Conservation (phyloP, 768 basidiomycete genomes). For the Dioszegia crocea region DNA sequence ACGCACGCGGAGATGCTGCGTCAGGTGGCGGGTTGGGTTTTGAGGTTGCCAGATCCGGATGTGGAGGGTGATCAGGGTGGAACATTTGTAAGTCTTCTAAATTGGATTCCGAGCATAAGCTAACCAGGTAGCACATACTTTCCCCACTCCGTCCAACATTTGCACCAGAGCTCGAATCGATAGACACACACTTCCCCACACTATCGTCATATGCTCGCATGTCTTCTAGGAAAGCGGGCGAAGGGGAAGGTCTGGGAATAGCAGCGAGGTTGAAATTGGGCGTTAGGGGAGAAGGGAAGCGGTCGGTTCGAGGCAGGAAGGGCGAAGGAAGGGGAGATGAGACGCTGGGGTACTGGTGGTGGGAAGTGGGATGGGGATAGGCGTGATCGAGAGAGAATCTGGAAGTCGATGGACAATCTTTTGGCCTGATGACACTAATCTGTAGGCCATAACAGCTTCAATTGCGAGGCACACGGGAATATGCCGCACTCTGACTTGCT, state of each 20-base stretch:
- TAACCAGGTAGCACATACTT: constrained; percentile 38
- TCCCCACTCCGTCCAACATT: constrained; percentile 48
- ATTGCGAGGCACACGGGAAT: too few relatives aligned
- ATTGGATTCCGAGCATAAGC: background rate
- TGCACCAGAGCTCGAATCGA: constrained; percentile 44
- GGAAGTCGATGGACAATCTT: too few relatives aligned
- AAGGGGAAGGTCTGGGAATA: constrained; percentile 33
- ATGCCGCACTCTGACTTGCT: too few relatives aligned
- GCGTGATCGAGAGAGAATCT: background rate
- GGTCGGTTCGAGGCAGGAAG: constrained; percentile 35
- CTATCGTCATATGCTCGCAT: constrained; percentile 23
- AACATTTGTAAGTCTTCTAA: constrained; percentile 40
- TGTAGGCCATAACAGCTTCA: too few relatives aligned
- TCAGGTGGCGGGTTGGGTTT: constrained; percentile 37
- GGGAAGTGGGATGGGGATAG: constrained; percentile 48
- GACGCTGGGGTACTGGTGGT: constrained; percentile 47
- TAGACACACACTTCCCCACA: constrained; percentile 42
- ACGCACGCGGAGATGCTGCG: constrained; percentile 46
- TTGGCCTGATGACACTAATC: too few relatives aligned
- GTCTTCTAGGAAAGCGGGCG: constrained; percentile 11
- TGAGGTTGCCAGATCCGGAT: constrained; percentile 34
- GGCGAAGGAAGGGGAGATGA: constrained; percentile 47
- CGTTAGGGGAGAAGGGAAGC: constrained; percentile 32
- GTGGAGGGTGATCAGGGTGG: constrained; percentile 34
- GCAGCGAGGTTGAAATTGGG: constrained; percentile 27